Evolutionary conservation across 2,329 filamentous ascomycete species (phyloP).

Genomic region (Fusarium sacchari): DNA sequence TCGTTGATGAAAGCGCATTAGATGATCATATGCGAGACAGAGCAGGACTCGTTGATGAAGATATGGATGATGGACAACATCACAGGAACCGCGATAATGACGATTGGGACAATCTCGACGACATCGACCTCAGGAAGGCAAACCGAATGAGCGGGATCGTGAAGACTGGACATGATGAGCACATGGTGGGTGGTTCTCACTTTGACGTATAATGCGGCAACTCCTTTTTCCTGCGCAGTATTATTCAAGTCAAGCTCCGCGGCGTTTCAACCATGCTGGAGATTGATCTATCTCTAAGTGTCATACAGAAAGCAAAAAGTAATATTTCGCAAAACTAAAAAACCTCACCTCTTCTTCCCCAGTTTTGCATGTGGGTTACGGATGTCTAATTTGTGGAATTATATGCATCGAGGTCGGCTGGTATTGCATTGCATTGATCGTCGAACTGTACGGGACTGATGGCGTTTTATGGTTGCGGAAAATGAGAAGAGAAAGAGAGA

Average conservation of each 20-base stretch:
- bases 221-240: conserved; percentile 28
- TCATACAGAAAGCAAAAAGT: conserved; percentile 43
- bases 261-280: conserved; percentile 41
- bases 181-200: conserved; percentile 70
- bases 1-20: conserved; percentile 96
- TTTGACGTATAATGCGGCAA: conserved; percentile 67
- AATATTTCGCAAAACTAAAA: conserved; percentile 42
- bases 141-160: conserved; percentile 74
- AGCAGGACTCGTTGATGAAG: conserved; percentile 61
- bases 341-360: conserved; percentile 5
- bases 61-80: conserved; percentile 67
- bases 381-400: conserved; percentile 49
- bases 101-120: conserved; percentile 69
- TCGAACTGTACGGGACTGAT: conserved; percentile 40
- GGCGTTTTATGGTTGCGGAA: conserved; percentile 46
- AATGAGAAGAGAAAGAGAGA: conserved; percentile 11
- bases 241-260: conserved; percentile 35
- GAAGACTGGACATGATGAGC: conserved; percentile 68
- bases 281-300: conserved; percentile 37
- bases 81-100: conserved; percentile 53
- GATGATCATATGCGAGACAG: conserved; percentile 80
- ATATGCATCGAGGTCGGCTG: conserved; percentile 45
- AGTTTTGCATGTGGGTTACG: conserved; percentile 40
- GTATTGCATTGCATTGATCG: conserved; percentile 46
- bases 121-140: conserved; percentile 60